Conservation (phyloP, 1,284 basidiomycete species). For the Cutaneotrichosporon daszewskae region DNA sequence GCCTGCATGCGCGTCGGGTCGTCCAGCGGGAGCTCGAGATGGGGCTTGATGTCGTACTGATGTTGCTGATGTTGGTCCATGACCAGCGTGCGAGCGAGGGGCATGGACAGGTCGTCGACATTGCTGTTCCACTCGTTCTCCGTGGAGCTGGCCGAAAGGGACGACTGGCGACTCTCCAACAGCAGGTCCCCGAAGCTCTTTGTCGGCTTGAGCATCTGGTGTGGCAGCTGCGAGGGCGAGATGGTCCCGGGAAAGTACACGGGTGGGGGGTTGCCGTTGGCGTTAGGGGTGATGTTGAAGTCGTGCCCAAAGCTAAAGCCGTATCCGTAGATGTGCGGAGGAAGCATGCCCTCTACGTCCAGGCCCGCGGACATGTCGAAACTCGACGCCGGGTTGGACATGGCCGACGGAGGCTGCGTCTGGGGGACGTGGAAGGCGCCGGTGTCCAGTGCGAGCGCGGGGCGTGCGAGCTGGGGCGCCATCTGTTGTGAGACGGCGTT, state of each 20-base stretch:
- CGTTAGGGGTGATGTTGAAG: slow-evolving; percentile 9
- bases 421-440: slow-evolving; percentile 16
- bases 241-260: slow-evolving; percentile 27
- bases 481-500: no score
- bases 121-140: slow-evolving; percentile 29
- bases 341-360: slow-evolving; percentile 3
- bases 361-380: slow-evolving; percentile 12
- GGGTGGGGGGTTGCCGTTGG: slow-evolving; percentile 3
- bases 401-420: slow-evolving; percentile 16
- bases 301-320: slow-evolving; percentile 17
- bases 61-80: slow-evolving; percentile 4
- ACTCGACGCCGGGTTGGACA: slow-evolving; percentile 18
- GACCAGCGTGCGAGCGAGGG: slow-evolving; percentile 18
- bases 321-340: slow-evolving; percentile 7
- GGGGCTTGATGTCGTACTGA: slow-evolving; percentile 2
- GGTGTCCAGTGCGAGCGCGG: slow-evolving; percentile 24
- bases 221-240: slow-evolving; percentile 31
- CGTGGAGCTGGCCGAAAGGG: slow-evolving; percentile 33
- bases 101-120: slow-evolving; percentile 25
- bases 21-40: not conserved
- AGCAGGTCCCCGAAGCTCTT: slow-evolving; percentile 36
- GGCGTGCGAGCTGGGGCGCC: slow-evolving; percentile 5
- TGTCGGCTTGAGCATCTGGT: slow-evolving; percentile 27
- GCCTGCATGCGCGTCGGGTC: slow-evolving; percentile 4
- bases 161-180: slow-evolving; percentile 31